phyloP scores from a whole-genome alignment of 768 basidiomycete species.

The Mycena alexandri region DNA sequence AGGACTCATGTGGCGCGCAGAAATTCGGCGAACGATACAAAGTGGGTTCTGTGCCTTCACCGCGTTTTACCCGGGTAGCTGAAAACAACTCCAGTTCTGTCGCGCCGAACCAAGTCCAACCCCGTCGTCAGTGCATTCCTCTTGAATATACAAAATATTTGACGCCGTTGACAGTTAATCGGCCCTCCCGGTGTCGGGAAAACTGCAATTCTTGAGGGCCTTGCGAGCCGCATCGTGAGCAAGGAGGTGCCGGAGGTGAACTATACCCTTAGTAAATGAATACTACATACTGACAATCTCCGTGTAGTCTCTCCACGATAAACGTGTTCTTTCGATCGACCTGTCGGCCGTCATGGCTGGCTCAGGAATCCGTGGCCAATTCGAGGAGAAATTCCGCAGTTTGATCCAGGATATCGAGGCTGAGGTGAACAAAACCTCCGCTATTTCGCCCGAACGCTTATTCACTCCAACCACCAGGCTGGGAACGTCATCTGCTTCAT shows the following conservation, averaged over 20 bases:
- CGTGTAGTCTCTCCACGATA: constrained; percentile 82
- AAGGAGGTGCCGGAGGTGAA: constrained; percentile 92
- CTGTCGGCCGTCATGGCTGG: constrained; percentile 88
- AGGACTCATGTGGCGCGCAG: constrained; percentile 46
- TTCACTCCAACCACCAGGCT: constrained; percentile 50
- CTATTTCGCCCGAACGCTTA: constrained; percentile 12
- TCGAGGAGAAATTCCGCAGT: constrained; percentile 94
- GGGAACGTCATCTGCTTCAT: constrained; percentile 93
- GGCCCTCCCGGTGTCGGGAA: constrained; percentile 94
- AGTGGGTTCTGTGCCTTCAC: constrained; percentile 61
- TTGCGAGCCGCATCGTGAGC: constrained; percentile 87
- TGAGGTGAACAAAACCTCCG: constrained; percentile 58
- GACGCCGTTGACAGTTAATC: constrained; percentile 64
- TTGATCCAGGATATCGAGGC: constrained; percentile 92
- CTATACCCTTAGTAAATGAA: neutral
- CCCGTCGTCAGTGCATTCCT: constrained; percentile 75
- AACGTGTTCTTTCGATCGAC: constrained; percentile 90
- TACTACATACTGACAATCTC: neutral
- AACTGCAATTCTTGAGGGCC: constrained; percentile 91
- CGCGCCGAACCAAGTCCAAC: constrained; percentile 91
- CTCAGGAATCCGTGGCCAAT: constrained; percentile 91
- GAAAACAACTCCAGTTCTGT: constrained; percentile 67
- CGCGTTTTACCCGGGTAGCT: neutral
- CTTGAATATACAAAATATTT: neutral
- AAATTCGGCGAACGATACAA: constrained; percentile 92